phyloP scores from a whole-genome alignment of 495 filamentous ascomycete species.

The Neurospora sp. region DNA sequence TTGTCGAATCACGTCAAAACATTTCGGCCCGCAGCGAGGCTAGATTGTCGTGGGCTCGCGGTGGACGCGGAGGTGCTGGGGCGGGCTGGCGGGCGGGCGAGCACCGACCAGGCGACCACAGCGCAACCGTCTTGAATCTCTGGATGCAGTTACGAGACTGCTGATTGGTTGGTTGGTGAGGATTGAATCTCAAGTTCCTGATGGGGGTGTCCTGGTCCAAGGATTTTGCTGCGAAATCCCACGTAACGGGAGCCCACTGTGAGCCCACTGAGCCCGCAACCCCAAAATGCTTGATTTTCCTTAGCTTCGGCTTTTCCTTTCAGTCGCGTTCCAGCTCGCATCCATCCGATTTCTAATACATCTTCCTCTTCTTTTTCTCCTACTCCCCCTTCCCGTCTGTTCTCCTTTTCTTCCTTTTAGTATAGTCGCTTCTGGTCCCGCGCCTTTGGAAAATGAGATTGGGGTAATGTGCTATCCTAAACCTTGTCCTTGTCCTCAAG shows the following conservation, averaged over 20 bases:
- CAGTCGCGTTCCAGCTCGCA: not conserved
- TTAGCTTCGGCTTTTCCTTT: not conserved
- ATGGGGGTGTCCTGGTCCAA: not conserved
- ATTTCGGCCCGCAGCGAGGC: not conserved
- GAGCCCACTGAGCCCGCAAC: not conserved
- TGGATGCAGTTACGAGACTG: not conserved
- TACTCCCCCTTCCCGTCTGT: not conserved
- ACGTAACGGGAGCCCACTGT: not conserved
- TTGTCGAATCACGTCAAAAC: not conserved
- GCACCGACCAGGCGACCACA: not conserved
- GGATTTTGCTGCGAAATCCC: not conserved
- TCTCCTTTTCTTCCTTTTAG: not conserved
- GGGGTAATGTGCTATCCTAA: not conserved
- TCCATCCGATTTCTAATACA: not conserved
- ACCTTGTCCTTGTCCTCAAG: not conserved
- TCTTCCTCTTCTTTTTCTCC: not conserved
- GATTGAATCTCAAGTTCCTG: not conserved
- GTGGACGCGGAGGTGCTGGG: not conserved
- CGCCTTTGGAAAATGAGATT: not conserved
- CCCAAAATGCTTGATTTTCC: not conserved
- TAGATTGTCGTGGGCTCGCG: not conserved
- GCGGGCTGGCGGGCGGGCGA: not conserved
- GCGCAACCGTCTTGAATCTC: not conserved
- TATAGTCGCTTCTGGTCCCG: not conserved
- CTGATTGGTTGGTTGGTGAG: not conserved